Evolutionary conservation across 192 early-diverging fungal genomes (phyloP).

Genomic region (Coemansia reversa): DNA sequence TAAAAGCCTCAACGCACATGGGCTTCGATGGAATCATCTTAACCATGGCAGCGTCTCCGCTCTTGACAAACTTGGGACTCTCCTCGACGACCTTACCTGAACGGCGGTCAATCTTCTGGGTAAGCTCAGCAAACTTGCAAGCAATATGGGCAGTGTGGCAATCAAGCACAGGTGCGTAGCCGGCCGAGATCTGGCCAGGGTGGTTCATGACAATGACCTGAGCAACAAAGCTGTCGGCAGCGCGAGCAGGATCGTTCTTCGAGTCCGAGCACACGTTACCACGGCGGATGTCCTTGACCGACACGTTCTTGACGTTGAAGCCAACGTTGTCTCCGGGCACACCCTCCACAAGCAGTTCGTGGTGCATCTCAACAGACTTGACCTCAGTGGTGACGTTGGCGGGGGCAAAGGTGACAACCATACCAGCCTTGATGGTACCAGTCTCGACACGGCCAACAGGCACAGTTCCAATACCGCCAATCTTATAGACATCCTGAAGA

Average conservation of each 20-base stretch:
- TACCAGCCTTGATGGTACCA: slow-evolving; percentile 91
- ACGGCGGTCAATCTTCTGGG: slow-evolving; percentile 95
- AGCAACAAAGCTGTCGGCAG: slow-evolving; percentile 84
- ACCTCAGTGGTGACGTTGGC: slow-evolving; percentile 87
- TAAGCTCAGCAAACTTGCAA: slow-evolving; percentile 90
- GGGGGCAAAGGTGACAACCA: slow-evolving; percentile 87
- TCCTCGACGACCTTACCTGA: slow-evolving; percentile 91
- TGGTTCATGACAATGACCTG: slow-evolving; percentile 97
- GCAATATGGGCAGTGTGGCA: slow-evolving; percentile 97
- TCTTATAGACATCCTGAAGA: slow-evolving; percentile 98
- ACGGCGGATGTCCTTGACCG: slow-evolving; percentile 96
- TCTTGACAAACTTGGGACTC: slow-evolving; percentile 93
- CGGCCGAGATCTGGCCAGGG: slow-evolving; percentile 91
- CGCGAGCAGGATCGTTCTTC: slow-evolving; percentile 97
- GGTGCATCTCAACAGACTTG: slow-evolving; percentile 99
- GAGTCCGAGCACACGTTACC: slow-evolving; percentile 94
- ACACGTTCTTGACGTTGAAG: slow-evolving; percentile 99
- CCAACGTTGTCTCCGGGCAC: slow-evolving; percentile 96
- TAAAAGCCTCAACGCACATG: slow-evolving; percentile 92
- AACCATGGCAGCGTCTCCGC: slow-evolving; percentile 93
- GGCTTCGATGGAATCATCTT: slow-evolving; percentile 95
- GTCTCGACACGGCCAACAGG: slow-evolving; percentile 97
- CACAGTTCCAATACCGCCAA: slow-evolving; percentile 95
- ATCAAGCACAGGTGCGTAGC: slow-evolving; percentile 93
- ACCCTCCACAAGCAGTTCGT: slow-evolving; percentile 82